phyloP scores from a whole-genome alignment of 2,329 filamentous ascomycete species.

The Emmonsia crescens region DNA sequence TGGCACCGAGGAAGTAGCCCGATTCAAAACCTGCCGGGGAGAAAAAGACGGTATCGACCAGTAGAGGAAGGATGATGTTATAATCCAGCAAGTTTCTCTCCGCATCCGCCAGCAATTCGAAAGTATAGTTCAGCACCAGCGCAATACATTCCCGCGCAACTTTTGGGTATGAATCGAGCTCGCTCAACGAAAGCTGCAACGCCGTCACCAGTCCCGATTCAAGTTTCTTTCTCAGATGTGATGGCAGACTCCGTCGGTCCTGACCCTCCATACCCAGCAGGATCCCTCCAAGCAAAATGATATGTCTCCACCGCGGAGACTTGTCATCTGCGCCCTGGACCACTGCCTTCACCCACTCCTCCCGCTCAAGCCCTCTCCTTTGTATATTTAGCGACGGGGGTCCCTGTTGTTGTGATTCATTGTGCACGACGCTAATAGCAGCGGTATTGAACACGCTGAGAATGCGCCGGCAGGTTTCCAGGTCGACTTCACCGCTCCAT shows the following conservation, averaged over 20 bases:
- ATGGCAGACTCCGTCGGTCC: constrained; percentile 53
- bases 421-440: constrained; percentile 42
- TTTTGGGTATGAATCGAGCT: constrained; percentile 42
- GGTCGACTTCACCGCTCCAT: constrained; percentile 46
- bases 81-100: constrained; percentile 53
- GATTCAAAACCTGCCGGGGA: constrained; percentile 63
- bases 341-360: constrained; percentile 50
- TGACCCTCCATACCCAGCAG: constrained; percentile 63
- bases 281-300: constrained; percentile 68
- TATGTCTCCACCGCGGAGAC: constrained; percentile 67
- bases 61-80: constrained; percentile 58
- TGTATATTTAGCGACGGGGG: constrained; percentile 19
- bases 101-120: constrained; percentile 56
- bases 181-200: constrained; percentile 60
- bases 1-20: constrained; percentile 60
- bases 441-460: constrained; percentile 53
- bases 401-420: constrained; percentile 30
- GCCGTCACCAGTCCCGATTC: constrained; percentile 65
- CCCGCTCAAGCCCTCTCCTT: constrained; percentile 43
- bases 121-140: constrained; percentile 65
- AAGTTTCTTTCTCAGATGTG: constrained; percentile 53
- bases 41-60: constrained; percentile 57
- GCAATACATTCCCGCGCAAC: constrained; percentile 46
- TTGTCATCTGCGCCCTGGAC: constrained; percentile 50
- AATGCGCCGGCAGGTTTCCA: constrained; percentile 45